These are phyloP conservation scores for Blastocystis sp. DNA, from an alignment of 352 stramenopile genomes.

Conservation along the genomic window DNA sequence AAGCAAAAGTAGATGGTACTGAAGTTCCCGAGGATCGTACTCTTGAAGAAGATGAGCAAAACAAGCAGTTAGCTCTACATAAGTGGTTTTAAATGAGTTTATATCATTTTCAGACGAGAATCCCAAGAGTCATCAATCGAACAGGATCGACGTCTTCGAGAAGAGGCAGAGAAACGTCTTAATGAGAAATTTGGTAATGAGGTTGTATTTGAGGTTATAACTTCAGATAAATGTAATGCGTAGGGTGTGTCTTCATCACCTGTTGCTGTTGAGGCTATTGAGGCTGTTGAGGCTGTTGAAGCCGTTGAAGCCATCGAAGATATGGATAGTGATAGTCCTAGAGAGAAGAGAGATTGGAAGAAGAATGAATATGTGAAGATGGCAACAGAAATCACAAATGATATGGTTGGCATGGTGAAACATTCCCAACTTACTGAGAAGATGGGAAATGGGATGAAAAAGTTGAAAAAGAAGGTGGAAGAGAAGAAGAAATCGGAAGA, in stretches of 20 bases:
- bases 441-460: neutral
- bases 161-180: neutral
- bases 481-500: neutral
- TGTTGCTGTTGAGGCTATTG: neutral
- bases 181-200: constrained; percentile 3
- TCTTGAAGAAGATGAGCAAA: neutral
- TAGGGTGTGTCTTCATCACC: neutral
- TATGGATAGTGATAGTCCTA: neutral
- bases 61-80: neutral
- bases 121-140: constrained; percentile 8
- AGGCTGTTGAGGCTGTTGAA: neutral
- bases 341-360: neutral
- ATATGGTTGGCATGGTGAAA: neutral
- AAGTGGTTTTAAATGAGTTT: neutral
- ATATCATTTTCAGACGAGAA: constrained; percentile 4
- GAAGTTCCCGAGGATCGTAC: neutral
- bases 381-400: neutral
- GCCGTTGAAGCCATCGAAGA: neutral
- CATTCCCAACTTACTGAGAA: neutral
- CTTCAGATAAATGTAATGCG: neutral
- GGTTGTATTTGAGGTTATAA: neutral
- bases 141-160: constrained; percentile 9
- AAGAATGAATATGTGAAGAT: constrained; percentile 1
- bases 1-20: constrained; percentile 16
- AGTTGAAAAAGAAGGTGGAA: constrained; percentile 13